phyloP scores from a whole-genome alignment of 2,329 filamentous ascomycete species.

The Microsporum canis region DNA sequence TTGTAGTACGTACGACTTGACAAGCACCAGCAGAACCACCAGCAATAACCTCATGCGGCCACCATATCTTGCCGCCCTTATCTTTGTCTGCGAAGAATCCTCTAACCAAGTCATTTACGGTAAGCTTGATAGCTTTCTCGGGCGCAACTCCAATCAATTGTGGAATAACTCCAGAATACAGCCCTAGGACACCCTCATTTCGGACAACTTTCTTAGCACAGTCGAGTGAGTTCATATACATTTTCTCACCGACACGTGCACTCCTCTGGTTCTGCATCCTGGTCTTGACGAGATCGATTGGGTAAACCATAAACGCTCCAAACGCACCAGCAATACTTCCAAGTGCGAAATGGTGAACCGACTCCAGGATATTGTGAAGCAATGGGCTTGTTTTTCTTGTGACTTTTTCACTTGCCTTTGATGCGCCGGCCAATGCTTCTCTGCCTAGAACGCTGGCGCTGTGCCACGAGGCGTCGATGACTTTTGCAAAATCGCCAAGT shows the following conservation, averaged over 20 bases:
- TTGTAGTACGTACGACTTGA: slow-evolving; percentile 69
- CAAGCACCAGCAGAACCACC: slow-evolving; percentile 85
- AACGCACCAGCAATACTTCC: slow-evolving; percentile 90
- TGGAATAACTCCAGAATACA: slow-evolving; percentile 90
- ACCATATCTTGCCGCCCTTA: slow-evolving; percentile 60
- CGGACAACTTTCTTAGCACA: slow-evolving; percentile 86
- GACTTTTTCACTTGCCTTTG: slow-evolving; percentile 40
- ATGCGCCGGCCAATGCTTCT: slow-evolving; percentile 32
- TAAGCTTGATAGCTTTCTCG: slow-evolving; percentile 98
- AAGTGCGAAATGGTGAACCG: slow-evolving; percentile 78
- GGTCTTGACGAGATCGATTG: slow-evolving; percentile 97
- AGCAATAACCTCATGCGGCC: slow-evolving; percentile 64
- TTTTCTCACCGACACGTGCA: slow-evolving; percentile 65
- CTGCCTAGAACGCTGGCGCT: slow-evolving; percentile 47
- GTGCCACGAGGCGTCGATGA: slow-evolving; percentile 87
- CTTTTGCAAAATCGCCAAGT: slow-evolving; percentile 79
- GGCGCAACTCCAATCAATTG: slow-evolving; percentile 97
- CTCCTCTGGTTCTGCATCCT: slow-evolving; percentile 94
- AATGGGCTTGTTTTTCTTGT: slow-evolving; percentile 47
- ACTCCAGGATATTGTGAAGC: slow-evolving; percentile 57
- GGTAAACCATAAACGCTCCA: slow-evolving; percentile 98
- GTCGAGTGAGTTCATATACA: slow-evolving; percentile 97
- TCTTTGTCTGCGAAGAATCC: slow-evolving; percentile 61
- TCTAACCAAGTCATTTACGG: slow-evolving; percentile 89
- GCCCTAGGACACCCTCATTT: slow-evolving; percentile 78